Evolutionary conservation across 2,329 filamentous ascomycete species (phyloP), one percentile per base, ranked within the genome.

Genomic region (Penicillium polonicum): DNA sequence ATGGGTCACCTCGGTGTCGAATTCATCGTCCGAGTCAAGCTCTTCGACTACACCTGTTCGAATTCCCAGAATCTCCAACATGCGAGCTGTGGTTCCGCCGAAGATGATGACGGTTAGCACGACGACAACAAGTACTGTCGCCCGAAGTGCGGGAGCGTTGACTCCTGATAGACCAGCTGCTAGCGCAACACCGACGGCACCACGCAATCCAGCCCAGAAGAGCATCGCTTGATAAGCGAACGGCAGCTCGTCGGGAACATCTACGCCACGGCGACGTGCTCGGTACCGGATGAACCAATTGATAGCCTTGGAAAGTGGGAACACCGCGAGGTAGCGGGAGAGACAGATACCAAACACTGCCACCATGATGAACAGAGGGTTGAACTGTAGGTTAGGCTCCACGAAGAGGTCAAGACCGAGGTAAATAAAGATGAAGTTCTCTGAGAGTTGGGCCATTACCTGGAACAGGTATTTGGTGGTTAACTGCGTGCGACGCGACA

Each of bases 361-460:
- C 65, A 99, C 87, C 55, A 99, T 89, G 68, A 97, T 97, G 69
- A 99, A 91, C 3, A 96, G 85, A 0, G 94, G 94, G 71, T 97
- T 95, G 78, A 95, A 99, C 59, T 91, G 86, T 25, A 97, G 82
- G 49, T 90, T 86, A 52, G 87, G 87, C 68, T 97, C 92, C 3
- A 94, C 97, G 74, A 99, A 97, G 29, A 99, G 83, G 0, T 94
- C 95, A 3, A 99, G 82, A 6, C 94, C 94, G 0, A 99, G 85
- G 71, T 99, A 99, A 74, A 99, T 99, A 79, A 99, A 99, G 76
- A 99, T 99, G 73, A 99, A 99, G 76, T 99, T 99, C 78, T 99
- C 94, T 0, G 93, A 96, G 45, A 99, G 79, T 75, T 99, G 94
- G 4, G 94, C 91, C 67, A 95, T 88, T 61, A 96, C 88, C 74